Conservation (phyloP, 768 basidiomycete species). For the Rhizopogon vinicolor region DNA sequence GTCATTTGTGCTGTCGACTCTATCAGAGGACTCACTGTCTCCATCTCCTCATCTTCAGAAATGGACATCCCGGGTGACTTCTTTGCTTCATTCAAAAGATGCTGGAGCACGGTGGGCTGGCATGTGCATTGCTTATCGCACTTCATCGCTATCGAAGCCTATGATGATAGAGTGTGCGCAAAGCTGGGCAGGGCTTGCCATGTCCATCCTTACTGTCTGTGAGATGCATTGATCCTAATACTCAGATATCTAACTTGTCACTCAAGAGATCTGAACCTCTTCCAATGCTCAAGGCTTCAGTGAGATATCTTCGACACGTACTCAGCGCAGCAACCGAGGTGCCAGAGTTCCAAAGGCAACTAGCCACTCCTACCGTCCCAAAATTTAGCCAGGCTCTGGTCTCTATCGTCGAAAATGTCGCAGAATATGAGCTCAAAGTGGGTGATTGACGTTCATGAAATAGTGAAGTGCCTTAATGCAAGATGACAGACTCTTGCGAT, state of each 20-base stretch:
- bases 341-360: conserved; percentile 81
- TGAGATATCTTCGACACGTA: conserved; percentile 59
- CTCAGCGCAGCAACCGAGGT: conserved; percentile 55
- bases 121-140: conserved; percentile 67
- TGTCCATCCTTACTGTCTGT: conserved; percentile 72
- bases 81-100: conserved; percentile 75
- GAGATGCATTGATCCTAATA: conserved; percentile 15
- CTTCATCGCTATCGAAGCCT: conserved; percentile 50
- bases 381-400: conserved; percentile 65
- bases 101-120: conserved; percentile 79
- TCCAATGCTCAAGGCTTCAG: conserved; percentile 55
- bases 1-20: conserved; percentile 51
- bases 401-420: conserved; percentile 46
- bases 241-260: conserved; percentile 19
- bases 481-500: conserved; percentile 38
- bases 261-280: conserved; percentile 63
- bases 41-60: conserved; percentile 68
- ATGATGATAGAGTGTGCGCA: conserved; percentile 69
- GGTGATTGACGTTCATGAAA: not conserved
- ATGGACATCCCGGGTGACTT: conserved; percentile 71
- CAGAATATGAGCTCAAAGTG: conserved; percentile 54
- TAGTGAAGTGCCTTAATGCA: not conserved
- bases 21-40: conserved; percentile 47
- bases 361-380: conserved; percentile 63
- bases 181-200: conserved; percentile 60